These are phyloP conservation scores for Cladosporium sp. DNA, from an alignment of 2,329 filamentous ascomycete genomes.

Conservation along the genomic window DNA sequence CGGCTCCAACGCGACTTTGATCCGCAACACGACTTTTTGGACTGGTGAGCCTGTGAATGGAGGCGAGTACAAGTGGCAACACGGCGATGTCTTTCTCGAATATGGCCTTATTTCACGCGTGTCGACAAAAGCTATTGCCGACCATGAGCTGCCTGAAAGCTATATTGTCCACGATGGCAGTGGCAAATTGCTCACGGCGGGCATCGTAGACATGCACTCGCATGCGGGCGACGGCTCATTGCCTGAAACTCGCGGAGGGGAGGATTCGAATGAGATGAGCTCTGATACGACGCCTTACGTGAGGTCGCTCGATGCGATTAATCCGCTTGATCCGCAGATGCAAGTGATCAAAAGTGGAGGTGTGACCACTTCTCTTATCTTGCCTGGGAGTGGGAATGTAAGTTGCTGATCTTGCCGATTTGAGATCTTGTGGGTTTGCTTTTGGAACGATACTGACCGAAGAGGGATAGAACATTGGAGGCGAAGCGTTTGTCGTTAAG, in stretches of 20 bases:
- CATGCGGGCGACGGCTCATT: conserved; percentile 59
- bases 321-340: conserved; percentile 61
- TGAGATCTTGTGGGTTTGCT: not conserved
- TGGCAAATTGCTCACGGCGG: conserved; percentile 60
- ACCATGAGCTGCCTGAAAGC: conserved; percentile 43
- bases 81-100: conserved; percentile 58
- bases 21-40: conserved; percentile 65
- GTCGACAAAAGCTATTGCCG: conserved; percentile 40
- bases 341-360: conserved; percentile 68
- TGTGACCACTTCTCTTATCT: conserved; percentile 64
- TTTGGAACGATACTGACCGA: conserved; percentile 28
- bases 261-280: conserved; percentile 62
- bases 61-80: conserved; percentile 53
- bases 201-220: conserved; percentile 69
- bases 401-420: not conserved
- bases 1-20: conserved; percentile 57
- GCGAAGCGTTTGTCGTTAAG: conserved; percentile 67
- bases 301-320: conserved; percentile 61
- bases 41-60: conserved; percentile 51
- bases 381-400: conserved; percentile 61
- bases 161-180: conserved; percentile 54
- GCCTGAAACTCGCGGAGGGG: conserved; percentile 51
- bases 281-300: conserved; percentile 64
- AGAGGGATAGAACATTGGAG: conserved; percentile 55
- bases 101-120: conserved; percentile 59